A percentile compares a stretch with the other conserved stretches of the same genome.
Evolutionary conservation across 805 yeast genomes (phyloP).

Genomic region (Saturnispora diversa): DNA sequence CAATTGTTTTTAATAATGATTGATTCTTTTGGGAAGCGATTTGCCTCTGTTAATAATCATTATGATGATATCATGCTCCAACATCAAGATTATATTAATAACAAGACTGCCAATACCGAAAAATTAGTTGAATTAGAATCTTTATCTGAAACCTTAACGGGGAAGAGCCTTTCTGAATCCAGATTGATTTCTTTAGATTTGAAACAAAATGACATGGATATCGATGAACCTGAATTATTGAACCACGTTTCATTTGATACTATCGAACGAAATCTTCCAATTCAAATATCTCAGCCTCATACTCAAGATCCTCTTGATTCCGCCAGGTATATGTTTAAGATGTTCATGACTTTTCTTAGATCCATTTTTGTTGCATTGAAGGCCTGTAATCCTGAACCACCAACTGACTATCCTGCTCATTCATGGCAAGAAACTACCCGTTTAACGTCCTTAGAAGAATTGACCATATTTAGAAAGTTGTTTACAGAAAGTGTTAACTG

Average conservation of each 20-base stretch:
- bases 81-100: conserved; percentile 46
- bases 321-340: conserved; percentile 79
- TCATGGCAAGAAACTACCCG: conserved; percentile 84
- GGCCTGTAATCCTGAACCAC: conserved; percentile 80
- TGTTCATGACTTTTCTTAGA: conserved; percentile 81
- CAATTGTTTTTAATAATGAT: conserved; percentile 80
- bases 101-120: conserved; percentile 35
- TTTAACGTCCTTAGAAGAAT: conserved; percentile 76
- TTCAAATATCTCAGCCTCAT: conserved; percentile 44
- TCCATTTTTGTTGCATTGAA: conserved; percentile 85
- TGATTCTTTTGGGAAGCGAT: conserved; percentile 79
- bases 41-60: conserved; percentile 65
- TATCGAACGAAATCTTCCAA: conserved; percentile 46
- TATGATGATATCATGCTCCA: conserved; percentile 56
- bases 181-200: conserved; percentile 9
- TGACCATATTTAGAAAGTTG: conserved; percentile 62
- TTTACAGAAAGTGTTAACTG: conserved; percentile 83
- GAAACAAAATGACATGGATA: conserved; percentile 12
- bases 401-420: conserved; percentile 41
- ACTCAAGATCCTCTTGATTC: conserved; percentile 71
- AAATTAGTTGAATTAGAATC: conserved; percentile 33
- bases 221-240: conserved; percentile 13
- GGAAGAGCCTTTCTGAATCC: conserved; percentile 18
- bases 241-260: conserved; percentile 35
- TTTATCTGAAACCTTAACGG: conserved; percentile 33